Base-by-base conservation (phyloP, 306 rosid genomes). In the Fragaria ananassa region DNA sequence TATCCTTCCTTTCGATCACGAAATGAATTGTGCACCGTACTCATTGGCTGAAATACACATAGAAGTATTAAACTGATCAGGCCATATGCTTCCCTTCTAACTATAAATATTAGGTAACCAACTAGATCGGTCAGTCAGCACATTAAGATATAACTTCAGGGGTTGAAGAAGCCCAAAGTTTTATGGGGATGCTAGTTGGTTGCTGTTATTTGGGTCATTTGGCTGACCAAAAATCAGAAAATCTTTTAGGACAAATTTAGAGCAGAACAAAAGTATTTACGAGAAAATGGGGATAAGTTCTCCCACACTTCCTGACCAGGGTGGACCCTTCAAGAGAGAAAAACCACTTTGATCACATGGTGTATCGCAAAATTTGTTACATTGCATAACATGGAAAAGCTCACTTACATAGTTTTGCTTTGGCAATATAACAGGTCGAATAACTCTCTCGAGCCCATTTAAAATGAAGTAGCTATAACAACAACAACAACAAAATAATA, bases 391-490 rank as follows among this genome's bases (percentile, higher is more conserved):
- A 74, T 3, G 37, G 45, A 78, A 65, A 35, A 71, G 82, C 54
- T 35, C 83, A 58, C 97, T n/a, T n/a, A n/a, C n/a, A n/a, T n/a
- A n/a, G n/a, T n/a, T n/a, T n/a, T n/a, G n/a, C n/a, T n/a, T n/a
- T n/a, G n/a, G n/a, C n/a, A n/a, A n/a, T n/a, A n/a, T n/a, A n/a
- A n/a, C 50, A 44, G 88, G 92, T 19, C 97, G 93, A 81, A 91
- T 86, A 83, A 89, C 96, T 83, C 97, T 89, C 87, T 92, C 98
- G 68, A 90, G 87, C 83, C 98, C 98, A 82, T 92, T 95, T 89
- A 87, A 63, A 68, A 95, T 71, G 84, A 95, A 95, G 89, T 95
- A 95, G 62, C 98, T 95, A 89, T 53, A 82, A 83, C 39, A 46
- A 62, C 10, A 10, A n/a, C n/a, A n/a, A 25, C 73, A 73, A 74